Base-by-base conservation (phyloP, 2,329 filamentous ascomycete genomes). In the Emmonsia crescens region DNA sequence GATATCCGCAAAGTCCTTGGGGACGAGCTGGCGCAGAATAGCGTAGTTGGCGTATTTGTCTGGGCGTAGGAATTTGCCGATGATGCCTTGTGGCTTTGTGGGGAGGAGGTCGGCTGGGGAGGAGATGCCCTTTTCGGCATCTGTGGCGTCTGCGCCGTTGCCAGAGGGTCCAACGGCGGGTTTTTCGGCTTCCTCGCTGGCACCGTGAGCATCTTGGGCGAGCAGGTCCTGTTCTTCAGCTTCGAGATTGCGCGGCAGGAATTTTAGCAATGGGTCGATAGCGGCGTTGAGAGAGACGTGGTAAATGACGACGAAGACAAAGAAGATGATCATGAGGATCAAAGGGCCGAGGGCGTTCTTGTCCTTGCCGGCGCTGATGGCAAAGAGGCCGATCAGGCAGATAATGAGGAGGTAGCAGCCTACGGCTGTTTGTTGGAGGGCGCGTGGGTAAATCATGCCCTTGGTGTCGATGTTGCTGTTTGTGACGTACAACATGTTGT, bases 401-500 rank as follows among this genome's bases (percentile, higher is more conserved):
- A 93, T 76, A 66, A 94, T 86, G 1, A 87, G 84, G 42, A 96
- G 80, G 72, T 97, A 96, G 57, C 95, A 79, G 27, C 93, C 92
- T 0, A 87, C 86, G 33, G 93, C 85, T 56, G 95, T 84, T 62
- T 96, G 92, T 72, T 95, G 87, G 59, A 97, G 79, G 1, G 89
- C 92, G n/a, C 87, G 87, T 0, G 90, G 88, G 71, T 96, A 96
- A 67, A 90, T 86, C 16, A 93, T 83, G 19, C 93, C 92, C 70
- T 95, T 90, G 44, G 89, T 96, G 71, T 96, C 91, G 69, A 96
- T 86, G 63, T 84, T 78, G 9, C 89, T 85, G 71, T 95, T 89
- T 58, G 86, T 88, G 42, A 96, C 91, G 73, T 90, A 96, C 57
- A 96, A 82, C 61, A 97, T 76, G 71, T 96, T 95, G 80, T 97